phyloP scores from a whole-genome alignment of 805 yeast genomes.

The Candida rishiriensis region DNA sequence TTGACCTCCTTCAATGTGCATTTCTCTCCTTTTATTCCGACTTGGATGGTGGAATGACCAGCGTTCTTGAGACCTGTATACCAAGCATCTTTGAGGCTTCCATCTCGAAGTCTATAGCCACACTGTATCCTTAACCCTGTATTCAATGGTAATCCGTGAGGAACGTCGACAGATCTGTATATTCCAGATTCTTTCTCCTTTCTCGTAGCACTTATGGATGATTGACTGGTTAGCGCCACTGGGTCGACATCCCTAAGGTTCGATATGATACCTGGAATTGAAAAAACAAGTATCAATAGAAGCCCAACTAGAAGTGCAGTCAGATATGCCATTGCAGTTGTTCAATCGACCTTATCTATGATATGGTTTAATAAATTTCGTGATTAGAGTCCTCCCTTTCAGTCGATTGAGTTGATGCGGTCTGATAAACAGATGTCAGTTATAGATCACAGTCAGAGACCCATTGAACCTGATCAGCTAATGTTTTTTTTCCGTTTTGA shows the following conservation, averaged over 20 bases:
- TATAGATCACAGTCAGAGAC: no score
- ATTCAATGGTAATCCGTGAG: constrained; percentile 63
- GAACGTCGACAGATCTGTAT: constrained; percentile 69
- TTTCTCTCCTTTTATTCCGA: constrained; percentile 10
- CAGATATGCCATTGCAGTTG: constrained; percentile 1
- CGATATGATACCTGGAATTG: constrained; percentile 25
- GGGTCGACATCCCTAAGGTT: constrained; percentile 52
- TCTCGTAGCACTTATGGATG: constrained; percentile 62
- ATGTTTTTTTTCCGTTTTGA: no score
- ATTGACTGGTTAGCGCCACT: constrained; percentile 57
- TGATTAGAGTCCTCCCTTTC: no score
- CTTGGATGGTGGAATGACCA: constrained; percentile 22
- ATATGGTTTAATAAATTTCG: no score
- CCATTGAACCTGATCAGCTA: no score
- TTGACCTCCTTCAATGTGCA: constrained; percentile 28
- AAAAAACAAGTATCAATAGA: constrained; percentile 8
- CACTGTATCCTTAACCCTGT: constrained; percentile 65
- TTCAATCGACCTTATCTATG: not conserved
- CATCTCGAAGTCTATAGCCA: constrained; percentile 66
- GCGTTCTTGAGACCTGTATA: constrained; percentile 34
- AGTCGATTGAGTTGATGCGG: no score
- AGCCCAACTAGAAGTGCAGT: constrained; percentile 6
- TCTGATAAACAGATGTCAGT: no score
- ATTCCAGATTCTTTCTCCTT: constrained; percentile 66
- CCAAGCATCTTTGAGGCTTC: constrained; percentile 75